These are phyloP conservation scores for Yamadazyma trypodendri DNA, from an alignment of 1,139 yeast genomes.

Conservation along the genomic window DNA sequence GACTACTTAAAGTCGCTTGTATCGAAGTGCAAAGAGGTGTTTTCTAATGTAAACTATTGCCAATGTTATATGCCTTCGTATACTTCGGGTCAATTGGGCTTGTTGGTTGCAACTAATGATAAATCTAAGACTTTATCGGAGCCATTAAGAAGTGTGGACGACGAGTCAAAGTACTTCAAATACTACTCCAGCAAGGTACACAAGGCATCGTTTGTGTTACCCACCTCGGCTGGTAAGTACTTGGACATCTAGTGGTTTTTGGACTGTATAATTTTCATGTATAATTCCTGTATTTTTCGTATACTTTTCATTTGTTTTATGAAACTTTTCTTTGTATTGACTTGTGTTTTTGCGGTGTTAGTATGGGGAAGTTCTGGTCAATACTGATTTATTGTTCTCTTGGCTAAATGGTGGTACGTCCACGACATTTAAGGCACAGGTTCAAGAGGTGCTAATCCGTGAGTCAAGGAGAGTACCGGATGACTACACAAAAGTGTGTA, in stretches of 20 bases:
- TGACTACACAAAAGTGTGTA: no score
- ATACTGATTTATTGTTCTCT: no score
- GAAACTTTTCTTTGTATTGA: no score
- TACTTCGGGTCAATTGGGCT: constrained; percentile 94
- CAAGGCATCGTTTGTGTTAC: constrained; percentile 76
- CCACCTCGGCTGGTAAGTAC: constrained; percentile 69
- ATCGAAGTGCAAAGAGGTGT: constrained; percentile 64
- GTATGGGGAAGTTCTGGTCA: no score
- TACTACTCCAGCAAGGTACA: constrained; percentile 80
- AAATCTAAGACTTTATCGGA: constrained; percentile 44
- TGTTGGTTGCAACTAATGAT: constrained; percentile 77
- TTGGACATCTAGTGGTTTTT: background rate
- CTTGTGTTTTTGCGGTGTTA: no score
- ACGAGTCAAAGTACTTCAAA: constrained; percentile 55
- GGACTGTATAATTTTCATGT: no score
- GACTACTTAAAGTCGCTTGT: constrained; percentile 61
- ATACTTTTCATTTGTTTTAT: no score
- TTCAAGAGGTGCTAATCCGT: no score
- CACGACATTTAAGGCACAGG: no score
- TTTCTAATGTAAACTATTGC: constrained; percentile 73
- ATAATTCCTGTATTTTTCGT: no score
- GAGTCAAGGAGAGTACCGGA: no score
- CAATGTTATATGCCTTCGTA: constrained; percentile 93
- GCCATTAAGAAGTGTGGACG: constrained; percentile 53
- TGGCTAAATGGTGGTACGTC: no score